Evolutionary conservation across 306 rosid species (phyloP), one percentile per base, ranked within the genome.

Genomic region (Casuarina equisetifolia): DNA sequence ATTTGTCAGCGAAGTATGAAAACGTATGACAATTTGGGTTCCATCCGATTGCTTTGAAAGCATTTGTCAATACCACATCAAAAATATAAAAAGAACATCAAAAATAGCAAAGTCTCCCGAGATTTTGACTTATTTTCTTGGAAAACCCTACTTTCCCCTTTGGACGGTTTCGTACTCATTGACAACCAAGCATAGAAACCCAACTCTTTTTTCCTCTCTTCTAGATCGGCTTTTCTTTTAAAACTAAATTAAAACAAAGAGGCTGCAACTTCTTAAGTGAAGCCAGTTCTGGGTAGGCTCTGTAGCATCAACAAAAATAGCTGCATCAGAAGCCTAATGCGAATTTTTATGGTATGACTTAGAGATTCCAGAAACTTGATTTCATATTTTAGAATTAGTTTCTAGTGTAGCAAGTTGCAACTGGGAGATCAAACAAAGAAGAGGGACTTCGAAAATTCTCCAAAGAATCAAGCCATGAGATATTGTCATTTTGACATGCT

Each of bases 401-500:
- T 36, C 58, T 49, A 64, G 54, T 73, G 42, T 51, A 72, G 58
- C 72, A 58, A 76, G 32, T 25, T 40, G 57, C 15, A 46, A 74
- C 63, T 36, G 40, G 69, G 79, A 69, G 38, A 78, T 51, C 57
- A 69, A 79, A 35, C 62, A 69, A 71, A 54, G 50, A 82, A 70
- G 72, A 61, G 73, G 45, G 73, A 69, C 53, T 74, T 35, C 71
- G 42, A 20, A 75, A 17, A 69, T 74, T 57, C 75, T 72, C 9
- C 39, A 83, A 71, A 83, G 83, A 72, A 80, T 73, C 15, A 76
- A 73, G 71, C 74, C 78, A 78, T 63, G 77, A 67, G 74, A 79
- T 66, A 80, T 49, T 84, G 84, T 81, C 82, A 86, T 70, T 82
- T 85, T 74, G 78, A 78, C 70, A 69, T 75, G 82, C 84, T 75